A percentile compares a stretch with the other conserved stretches of the same genome.
These are phyloP conservation scores for Hebeloma cylindrosporum DNA, from an alignment of 768 basidiomycete genomes.

Conservation along the genomic window DNA sequence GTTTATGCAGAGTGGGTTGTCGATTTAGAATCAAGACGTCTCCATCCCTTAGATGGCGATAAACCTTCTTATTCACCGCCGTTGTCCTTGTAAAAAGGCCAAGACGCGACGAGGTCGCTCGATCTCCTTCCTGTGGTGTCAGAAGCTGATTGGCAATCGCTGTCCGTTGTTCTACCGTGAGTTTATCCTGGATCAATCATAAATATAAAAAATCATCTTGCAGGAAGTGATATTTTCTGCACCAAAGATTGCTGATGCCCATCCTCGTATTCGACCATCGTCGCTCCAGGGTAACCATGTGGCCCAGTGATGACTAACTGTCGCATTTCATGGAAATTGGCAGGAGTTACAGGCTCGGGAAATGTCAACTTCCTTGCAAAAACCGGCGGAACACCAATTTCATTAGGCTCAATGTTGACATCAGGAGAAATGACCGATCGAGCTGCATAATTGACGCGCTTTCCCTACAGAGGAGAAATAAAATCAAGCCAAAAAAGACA, in stretches of 20 bases:
- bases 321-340: constrained; percentile 86
- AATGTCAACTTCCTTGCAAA: constrained; percentile 97
- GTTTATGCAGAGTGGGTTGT: constrained; percentile 98
- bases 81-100: constrained; percentile 76
- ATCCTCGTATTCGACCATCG: constrained; percentile 94
- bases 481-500: background rate
- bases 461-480: constrained; percentile 59
- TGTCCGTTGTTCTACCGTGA: constrained; percentile 85
- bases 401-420: constrained; percentile 98
- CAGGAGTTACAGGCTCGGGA: constrained; percentile 93
- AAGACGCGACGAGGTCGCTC: constrained; percentile 40
- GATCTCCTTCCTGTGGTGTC: constrained; percentile 83
- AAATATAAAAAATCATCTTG: background rate
- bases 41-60: constrained; percentile 90
- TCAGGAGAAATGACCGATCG: constrained; percentile 99
- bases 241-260: constrained; percentile 86
- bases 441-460: constrained; percentile 98
- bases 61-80: constrained; percentile 94
- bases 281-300: constrained; percentile 86
- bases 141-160: constrained; percentile 95
- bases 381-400: constrained; percentile 97
- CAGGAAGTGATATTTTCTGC: constrained; percentile 18
- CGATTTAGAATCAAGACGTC: constrained; percentile 96
- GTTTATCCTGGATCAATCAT: constrained; percentile 60
- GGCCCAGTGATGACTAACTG: constrained; percentile 91